A percentile compares a stretch with the other conserved stretches of the same genome.
These are phyloP conservation scores for Penicillium taxi DNA, from an alignment of 495 filamentous ascomycete genomes.

Conservation along the genomic window DNA sequence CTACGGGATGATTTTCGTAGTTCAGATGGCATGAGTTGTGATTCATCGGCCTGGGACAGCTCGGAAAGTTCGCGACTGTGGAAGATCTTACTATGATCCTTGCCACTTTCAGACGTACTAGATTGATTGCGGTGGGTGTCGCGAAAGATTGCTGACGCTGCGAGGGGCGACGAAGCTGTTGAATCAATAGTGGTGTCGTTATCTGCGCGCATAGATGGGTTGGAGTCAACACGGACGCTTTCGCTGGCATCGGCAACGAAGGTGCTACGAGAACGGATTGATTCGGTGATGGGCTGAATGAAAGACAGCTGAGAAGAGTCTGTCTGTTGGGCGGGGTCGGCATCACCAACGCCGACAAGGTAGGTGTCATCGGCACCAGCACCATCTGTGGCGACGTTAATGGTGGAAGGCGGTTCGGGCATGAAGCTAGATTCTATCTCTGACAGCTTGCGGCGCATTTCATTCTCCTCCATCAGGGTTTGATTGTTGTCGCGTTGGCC, in stretches of 20 bases:
- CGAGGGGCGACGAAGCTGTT: conserved; percentile 58
- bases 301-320: conserved; percentile 25
- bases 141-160: conserved; percentile 54
- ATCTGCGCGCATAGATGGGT: conserved; percentile 29
- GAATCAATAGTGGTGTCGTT: conserved; percentile 54
- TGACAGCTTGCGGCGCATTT: conserved; percentile 64
- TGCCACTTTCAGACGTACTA: conserved; percentile 11
- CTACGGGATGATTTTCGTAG: conserved; percentile 20
- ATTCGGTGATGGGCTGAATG: conserved; percentile 18
- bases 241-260: conserved; percentile 8
- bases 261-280: conserved; percentile 4
- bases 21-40: conserved; percentile 28
- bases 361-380: conserved; percentile 38
- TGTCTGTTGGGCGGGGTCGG: conserved; percentile 8
- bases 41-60: conserved; percentile 17
- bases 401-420: conserved; percentile 43
- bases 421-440: conserved; percentile 87
- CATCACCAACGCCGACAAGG: conserved; percentile 27
- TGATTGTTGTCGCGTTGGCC: conserved; percentile 39
- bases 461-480: conserved; percentile 52
- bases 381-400: conserved; percentile 27
- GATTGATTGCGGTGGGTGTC: conserved; percentile 31
- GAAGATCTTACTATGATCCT: conserved; percentile 17
- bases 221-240: conserved; percentile 14
- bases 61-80: conserved; percentile 21